Base-by-base conservation (phyloP, 2,329 filamentous ascomycete genomes). In the Sordariomycetes sp. region DNA sequence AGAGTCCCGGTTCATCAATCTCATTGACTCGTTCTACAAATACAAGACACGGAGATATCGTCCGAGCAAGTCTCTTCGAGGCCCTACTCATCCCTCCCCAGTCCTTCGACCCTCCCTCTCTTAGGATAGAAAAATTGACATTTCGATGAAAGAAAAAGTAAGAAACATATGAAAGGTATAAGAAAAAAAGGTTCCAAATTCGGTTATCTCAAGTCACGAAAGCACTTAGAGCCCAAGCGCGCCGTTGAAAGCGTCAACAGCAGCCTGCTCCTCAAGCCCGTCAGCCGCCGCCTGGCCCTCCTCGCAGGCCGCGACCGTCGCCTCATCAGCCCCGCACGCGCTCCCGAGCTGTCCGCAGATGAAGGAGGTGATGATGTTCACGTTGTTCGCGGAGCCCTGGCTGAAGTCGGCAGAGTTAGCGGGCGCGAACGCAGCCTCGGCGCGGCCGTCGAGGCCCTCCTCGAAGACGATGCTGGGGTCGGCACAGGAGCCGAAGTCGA, bases 381-480 rank as follows among this genome's bases (percentile, higher is more conserved):
- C 64, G 59, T 64, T 65, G 51, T 64, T 61, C 32, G 78, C 78
- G 6, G 76, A 79, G 58, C 78, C 78, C 68, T 81, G 79, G 66
- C 71, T 73, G 70, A 81, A 82, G 65, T 74, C 70, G 56, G 65
- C 67, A 46, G 61, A 58, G 64, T 74, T 69, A 50, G 65, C 70
- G 54, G 71, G 68, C 54, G 70, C 69, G 65, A 76, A 76, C 53
- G 70, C 68, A 12, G 67, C 66, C 66, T 71, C 71, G 64, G 75
- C 67, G 64, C 74, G 75, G 52, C 77, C 76, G 64, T 80, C 76
- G 43, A 77, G 70, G 14, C 75, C 75, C 3, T 62, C 64, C 28
- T 73, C 76, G 67, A 81, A 81, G 58, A 70, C 65, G 64, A 82
- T 76, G 61, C 73, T 71, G 6, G 78, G 73, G 63, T 75, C 71